These are phyloP conservation scores for Alternaria angustiovoidea DNA, from an alignment of 2,329 filamentous ascomycete species.

Conservation along the genomic window DNA sequence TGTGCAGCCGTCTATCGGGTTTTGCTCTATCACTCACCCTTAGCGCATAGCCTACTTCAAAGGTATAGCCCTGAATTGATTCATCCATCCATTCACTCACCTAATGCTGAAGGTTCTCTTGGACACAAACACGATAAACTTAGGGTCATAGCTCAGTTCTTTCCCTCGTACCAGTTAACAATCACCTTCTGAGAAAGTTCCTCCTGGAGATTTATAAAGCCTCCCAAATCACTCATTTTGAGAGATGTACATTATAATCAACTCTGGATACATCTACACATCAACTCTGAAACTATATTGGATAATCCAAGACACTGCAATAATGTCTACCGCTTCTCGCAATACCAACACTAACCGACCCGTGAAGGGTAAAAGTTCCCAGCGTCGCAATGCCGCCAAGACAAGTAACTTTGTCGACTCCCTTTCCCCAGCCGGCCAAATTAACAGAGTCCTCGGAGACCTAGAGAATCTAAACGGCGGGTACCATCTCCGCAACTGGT, in stretches of 20 bases:
- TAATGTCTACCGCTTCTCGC: background rate
- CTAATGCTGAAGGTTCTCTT: background rate
- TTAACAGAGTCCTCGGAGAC: slow-evolving; percentile 9
- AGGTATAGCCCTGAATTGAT: background rate
- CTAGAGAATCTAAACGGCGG: slow-evolving; percentile 12
- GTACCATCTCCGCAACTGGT: slow-evolving; percentile 15
- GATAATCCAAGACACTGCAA: background rate
- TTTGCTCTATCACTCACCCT: background rate
- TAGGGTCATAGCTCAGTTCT: background rate
- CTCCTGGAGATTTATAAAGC: background rate
- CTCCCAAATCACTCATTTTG: background rate
- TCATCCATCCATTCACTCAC: background rate
- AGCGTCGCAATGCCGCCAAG: background rate
- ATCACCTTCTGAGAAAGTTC: background rate
- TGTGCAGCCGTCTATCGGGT: background rate
- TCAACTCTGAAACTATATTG: background rate
- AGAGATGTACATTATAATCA: background rate
- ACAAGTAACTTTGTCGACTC: background rate
- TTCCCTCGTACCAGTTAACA: background rate
- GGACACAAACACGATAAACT: background rate
- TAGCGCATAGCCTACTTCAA: background rate
- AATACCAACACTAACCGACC: background rate
- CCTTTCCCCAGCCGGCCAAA: slow-evolving; percentile 9
- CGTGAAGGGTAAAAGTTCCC: background rate
- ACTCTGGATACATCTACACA: background rate